Evolutionary conservation across 2,329 filamentous ascomycete species (phyloP), one percentile per base, ranked within the genome.

Genomic region (Arthrobotrys entomopaga): DNA sequence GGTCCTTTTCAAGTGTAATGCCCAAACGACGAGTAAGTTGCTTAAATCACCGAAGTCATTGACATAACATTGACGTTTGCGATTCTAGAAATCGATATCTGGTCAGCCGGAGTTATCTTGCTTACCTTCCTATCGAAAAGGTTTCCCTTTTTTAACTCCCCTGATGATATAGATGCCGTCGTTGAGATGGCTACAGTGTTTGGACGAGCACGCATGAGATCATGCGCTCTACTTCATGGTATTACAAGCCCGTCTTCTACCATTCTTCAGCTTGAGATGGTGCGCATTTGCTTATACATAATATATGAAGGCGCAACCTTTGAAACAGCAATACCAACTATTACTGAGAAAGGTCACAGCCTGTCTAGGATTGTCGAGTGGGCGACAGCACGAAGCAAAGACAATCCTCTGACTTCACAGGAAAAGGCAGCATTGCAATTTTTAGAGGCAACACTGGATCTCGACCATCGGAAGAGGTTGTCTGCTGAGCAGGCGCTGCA

Each of bases 171-270:
- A 54, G 95, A 99, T 80, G 95, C 95, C 59, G 90, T 97, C 86
- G 94, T 99, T 77, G 95, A 99, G 82, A 96, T 99, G 77, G 91
- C 93, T 40, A 96, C 92, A 70, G 96, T 99, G 74, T 97, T 98
- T 81, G 95, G 95, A 57, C 86, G 86, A 48, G 89, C 87, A 80
- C 88, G 89, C 70, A 98, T 99, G 94, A 91, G 90, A 80, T 84
- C 87, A 38, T 91, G 90, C 2, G 92, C 92, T 0, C 84, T 92
- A 16, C 84, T 97, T 58, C 95, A 99, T 80, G 95, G 95, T 73
- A 52, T 10, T 34, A 34, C 29, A 34, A 34, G 10, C 29, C 29
- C 29, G 10, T 10, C 29, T 10, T 34, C 10, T 34, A 34, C 29
- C 10, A 34, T 34, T 34, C 6, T 34, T 34, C 10, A 34, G 6